A percentile compares a stretch with the other conserved stretches of the same genome.
Evolutionary conservation across 2,329 filamentous ascomycete genomes (phyloP).

Genomic region (Penicillium nordicum): DNA sequence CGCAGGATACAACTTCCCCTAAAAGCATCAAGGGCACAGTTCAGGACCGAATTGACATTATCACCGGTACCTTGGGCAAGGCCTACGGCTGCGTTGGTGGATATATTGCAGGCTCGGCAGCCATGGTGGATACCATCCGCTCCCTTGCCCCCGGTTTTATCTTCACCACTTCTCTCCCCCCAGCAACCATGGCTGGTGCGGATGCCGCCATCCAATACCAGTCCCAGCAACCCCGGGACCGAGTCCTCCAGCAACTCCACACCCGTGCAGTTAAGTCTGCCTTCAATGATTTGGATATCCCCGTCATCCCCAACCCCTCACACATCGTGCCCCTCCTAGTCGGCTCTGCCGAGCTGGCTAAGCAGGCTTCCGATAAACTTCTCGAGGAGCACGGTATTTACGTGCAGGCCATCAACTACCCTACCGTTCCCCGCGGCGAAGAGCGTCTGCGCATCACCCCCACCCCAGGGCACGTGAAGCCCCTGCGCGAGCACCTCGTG

Average conservation of each 20-base stretch:
- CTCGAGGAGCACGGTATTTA: slow-evolving; percentile 90
- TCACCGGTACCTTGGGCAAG: slow-evolving; percentile 95
- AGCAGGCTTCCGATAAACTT: slow-evolving; percentile 86
- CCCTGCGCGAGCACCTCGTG: slow-evolving; percentile 82
- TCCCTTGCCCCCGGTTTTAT: slow-evolving; percentile 97
- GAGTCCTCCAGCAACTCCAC: slow-evolving; percentile 90
- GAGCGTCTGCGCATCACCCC: slow-evolving; percentile 94
- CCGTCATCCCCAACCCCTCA: slow-evolving; percentile 94
- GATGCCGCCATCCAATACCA: slow-evolving; percentile 92
- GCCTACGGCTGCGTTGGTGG: slow-evolving; percentile 97
- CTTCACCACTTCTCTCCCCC: slow-evolving; percentile 94
- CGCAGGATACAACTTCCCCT: slow-evolving; percentile 58
- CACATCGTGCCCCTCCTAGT: slow-evolving; percentile 95
- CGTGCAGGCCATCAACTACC: slow-evolving; percentile 98
- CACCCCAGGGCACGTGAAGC: slow-evolving; percentile 83
- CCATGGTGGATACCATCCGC: slow-evolving; percentile 86
- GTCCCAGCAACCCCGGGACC: slow-evolving; percentile 77
- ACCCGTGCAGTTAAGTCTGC: slow-evolving; percentile 90
- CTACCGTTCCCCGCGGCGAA: slow-evolving; percentile 95
- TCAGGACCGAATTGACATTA: slow-evolving; percentile 96
- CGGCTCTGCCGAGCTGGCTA: slow-evolving; percentile 88
- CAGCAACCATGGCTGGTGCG: slow-evolving; percentile 94
- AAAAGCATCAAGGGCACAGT: slow-evolving; percentile 64
- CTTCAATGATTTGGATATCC: slow-evolving; percentile 75
- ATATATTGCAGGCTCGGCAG: slow-evolving; percentile 87